Base-by-base conservation (phyloP, 768 basidiomycete species). In the Podaxis carcinomalis region DNA sequence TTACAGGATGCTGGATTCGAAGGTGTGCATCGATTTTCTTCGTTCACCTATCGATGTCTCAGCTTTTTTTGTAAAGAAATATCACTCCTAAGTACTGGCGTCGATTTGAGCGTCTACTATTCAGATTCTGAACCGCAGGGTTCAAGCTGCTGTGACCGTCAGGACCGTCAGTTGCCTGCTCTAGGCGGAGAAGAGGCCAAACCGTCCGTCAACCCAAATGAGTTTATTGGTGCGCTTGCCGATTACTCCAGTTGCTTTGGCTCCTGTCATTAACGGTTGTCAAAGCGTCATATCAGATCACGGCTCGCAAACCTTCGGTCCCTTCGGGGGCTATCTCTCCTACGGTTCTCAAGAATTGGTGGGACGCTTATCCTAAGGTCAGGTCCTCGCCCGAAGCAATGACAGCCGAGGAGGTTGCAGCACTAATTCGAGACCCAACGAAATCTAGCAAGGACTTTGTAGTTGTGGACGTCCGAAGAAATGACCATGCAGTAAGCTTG, bases 351-450 rank as follows among this genome's bases (percentile, higher is more conserved):
- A 67, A 71, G 14, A 72, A 72, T 2, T 85, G 80, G 81, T 83
- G 81, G 82, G 79, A 84, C 57, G 83, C 82, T 0, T 84, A 80
- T 65, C 84, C 85, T 0, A 47, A 64, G 4, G 69, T 72, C 37
- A 65, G 67, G 42, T 75, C 80, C 1, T 66, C 73, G 1, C 72
- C 74, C 4, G 66, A 67, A 1, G 47, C 64, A 2, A 51, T 81
- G 32, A 68, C 74, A 1, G 71, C 71, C 6, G 74, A 73, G 13
- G 75, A 78, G 19, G 73, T 84, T 0, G 78, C 74, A 19, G 66
- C 60, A 19, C 68, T 79, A 10, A 68, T 79, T 23, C 68, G 68
- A 0, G 57, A 68, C 28, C 51, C 62, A 1, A 42, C 50, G n/a
- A 56, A 53, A 53, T 52, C 9, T 35, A 10, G 13, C 11, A 51